phyloP scores from a whole-genome alignment of 2,329 filamentous ascomycete genomes.

The Xylariales sp. region DNA sequence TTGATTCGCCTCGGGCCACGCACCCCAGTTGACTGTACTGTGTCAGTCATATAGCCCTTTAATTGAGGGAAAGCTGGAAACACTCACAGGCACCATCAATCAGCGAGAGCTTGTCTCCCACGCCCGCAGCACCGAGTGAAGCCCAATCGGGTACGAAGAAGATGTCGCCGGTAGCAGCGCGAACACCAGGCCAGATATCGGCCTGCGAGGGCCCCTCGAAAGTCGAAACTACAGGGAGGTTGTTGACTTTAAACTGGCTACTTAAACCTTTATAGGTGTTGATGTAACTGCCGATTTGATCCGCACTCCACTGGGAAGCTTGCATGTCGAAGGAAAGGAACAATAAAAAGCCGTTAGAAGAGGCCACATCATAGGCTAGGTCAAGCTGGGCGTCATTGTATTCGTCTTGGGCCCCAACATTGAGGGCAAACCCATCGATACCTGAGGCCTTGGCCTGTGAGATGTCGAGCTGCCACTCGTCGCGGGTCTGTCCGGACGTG shows the following conservation, averaged over 20 bases:
- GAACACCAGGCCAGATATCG: constrained; percentile 57
- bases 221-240: constrained; percentile 61
- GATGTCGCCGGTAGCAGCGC: constrained; percentile 51
- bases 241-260: constrained; percentile 56
- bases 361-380: constrained; percentile 51
- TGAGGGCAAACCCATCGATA: constrained; percentile 49
- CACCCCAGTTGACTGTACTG: constrained; percentile 59
- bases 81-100: constrained; percentile 50
- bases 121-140: constrained; percentile 54
- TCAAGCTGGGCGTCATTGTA: constrained; percentile 46
- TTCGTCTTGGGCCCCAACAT: constrained; percentile 42
- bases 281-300: constrained; percentile 48
- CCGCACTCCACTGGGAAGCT: constrained; percentile 46
- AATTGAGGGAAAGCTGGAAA: not conserved
- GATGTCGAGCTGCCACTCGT: constrained; percentile 47
- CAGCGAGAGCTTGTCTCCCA: constrained; percentile 41
- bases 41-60: constrained; percentile 28
- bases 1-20: constrained; percentile 59
- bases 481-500: constrained; percentile 43
- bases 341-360: constrained; percentile 48
- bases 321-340: constrained; percentile 54
- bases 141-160: constrained; percentile 62
- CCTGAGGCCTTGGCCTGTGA: constrained; percentile 43
- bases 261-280: constrained; percentile 52
- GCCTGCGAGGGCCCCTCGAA: constrained; percentile 61